Evolutionary conservation across 768 basidiomycete genomes (phyloP).

Genomic region (Hygrophorus russula): DNA sequence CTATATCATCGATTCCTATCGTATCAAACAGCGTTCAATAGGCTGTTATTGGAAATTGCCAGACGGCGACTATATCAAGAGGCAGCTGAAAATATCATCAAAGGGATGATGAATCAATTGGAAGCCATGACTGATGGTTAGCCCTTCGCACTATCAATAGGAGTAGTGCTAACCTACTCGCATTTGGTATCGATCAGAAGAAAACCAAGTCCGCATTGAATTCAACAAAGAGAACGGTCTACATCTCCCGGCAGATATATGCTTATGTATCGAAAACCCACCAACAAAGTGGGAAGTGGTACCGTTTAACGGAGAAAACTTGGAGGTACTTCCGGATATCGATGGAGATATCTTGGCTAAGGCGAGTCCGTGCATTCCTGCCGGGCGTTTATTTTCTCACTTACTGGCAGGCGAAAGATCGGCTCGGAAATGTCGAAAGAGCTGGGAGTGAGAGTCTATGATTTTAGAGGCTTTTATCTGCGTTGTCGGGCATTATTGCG

Average conservation of each 20-base stretch:
- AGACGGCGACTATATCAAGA: constrained; percentile 60
- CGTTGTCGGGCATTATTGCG: too few relatives aligned
- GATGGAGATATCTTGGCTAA: constrained; percentile 45
- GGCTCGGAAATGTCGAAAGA: not conserved
- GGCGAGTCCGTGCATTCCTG: constrained; percentile 21
- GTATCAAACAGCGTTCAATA: constrained; percentile 65
- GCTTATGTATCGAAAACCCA: constrained; percentile 61
- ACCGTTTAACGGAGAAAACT: constrained; percentile 40
- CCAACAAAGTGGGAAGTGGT: constrained; percentile 66
- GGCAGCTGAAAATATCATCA: constrained; percentile 50
- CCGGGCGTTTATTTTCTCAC: not conserved
- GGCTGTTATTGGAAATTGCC: constrained; percentile 62
- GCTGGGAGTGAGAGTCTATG: constrained; percentile 3
- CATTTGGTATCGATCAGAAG: constrained; percentile 35
- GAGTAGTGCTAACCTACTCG: not conserved
- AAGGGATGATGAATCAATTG: constrained; percentile 54
- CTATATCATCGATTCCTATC: constrained; percentile 55
- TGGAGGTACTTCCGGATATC: constrained; percentile 53
- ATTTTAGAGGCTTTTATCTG: not conserved
- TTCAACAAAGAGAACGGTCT: constrained; percentile 69
- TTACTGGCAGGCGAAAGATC: constrained; percentile 1
- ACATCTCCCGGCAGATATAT: constrained; percentile 71
- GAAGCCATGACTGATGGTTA: constrained; percentile 57
- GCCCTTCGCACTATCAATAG: constrained; percentile 4
- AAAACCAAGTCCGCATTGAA: constrained; percentile 45